Evolutionary conservation across 2,329 filamentous ascomycete genomes (phyloP).

Genomic region (Drechmeria coniospora): DNA sequence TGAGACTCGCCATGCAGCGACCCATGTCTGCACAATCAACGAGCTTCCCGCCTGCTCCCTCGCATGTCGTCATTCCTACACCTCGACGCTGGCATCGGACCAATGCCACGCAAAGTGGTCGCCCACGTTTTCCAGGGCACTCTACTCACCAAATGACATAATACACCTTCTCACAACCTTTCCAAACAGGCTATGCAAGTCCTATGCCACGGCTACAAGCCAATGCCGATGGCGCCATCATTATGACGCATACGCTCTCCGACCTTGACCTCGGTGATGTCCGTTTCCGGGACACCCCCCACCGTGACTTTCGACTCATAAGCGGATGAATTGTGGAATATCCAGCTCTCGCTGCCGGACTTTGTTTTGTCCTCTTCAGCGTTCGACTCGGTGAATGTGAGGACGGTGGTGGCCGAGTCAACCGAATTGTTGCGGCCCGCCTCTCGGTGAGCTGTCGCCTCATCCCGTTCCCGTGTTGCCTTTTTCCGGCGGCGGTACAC

Average conservation of each 20-base stretch:
- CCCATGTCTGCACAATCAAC: no score
- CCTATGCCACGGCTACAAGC: no score
- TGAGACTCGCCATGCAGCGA: no score
- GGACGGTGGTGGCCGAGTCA: constrained; percentile 9
- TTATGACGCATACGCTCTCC: neutral
- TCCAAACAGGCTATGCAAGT: no score
- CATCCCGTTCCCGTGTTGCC: constrained; percentile 7
- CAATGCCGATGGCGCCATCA: constrained; percentile 1
- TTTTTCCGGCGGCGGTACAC: constrained; percentile 12
- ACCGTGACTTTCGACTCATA: constrained; percentile 1
- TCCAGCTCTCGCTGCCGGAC: constrained; percentile 2
- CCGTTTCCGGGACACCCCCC: constrained; percentile 1
- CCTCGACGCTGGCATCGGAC: no score
- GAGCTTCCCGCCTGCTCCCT: no score
- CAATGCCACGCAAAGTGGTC: no score
- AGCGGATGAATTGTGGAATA: constrained; percentile 1
- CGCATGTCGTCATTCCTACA: no score
- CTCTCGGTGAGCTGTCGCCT: constrained; percentile 5
- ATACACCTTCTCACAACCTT: no score
- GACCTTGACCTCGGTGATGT: neutral
- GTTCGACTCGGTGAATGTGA: constrained; percentile 6
- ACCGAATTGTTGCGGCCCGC: constrained; percentile 9
- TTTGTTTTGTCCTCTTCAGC: constrained; percentile 7
- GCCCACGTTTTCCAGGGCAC: no score
- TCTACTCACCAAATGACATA: no score